phyloP scores from a whole-genome alignment of 2,329 filamentous ascomycete species.

The Venturia nashicola region DNA sequence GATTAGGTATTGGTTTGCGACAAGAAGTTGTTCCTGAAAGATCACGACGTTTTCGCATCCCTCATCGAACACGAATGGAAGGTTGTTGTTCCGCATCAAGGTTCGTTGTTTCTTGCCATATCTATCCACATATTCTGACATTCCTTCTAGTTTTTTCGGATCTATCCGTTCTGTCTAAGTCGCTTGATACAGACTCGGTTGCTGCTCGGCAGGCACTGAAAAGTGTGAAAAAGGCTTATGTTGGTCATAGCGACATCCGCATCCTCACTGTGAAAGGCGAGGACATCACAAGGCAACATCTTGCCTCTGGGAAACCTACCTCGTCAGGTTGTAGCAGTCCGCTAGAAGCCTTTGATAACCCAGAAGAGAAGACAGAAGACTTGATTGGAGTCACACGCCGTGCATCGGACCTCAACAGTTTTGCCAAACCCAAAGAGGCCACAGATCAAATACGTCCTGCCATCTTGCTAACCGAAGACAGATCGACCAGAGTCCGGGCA shows the following conservation, averaged over 20 bases:
- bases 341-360: neutral
- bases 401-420: neutral
- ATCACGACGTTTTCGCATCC: neutral
- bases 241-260: neutral
- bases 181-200: neutral
- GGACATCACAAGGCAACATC: neutral
- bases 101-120: too few relatives aligned
- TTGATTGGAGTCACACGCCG: conserved; percentile 2
- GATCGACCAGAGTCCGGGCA: neutral
- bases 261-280: neutral
- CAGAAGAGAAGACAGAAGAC: neutral
- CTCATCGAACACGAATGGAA: neutral
- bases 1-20: conserved; percentile 4
- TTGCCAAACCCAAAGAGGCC: neutral
- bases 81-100: conserved; percentile 3
- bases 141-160: neutral
- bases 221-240: neutral
- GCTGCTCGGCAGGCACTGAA: neutral
- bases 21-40: neutral
- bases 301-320: neutral
- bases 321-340: neutral
- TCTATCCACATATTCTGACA: too few relatives aligned
- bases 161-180: neutral
- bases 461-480: conserved; percentile 4
- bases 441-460: neutral